phyloP scores from a whole-genome alignment of 2,329 filamentous ascomycete genomes.

The Claviceps maximensis region DNA sequence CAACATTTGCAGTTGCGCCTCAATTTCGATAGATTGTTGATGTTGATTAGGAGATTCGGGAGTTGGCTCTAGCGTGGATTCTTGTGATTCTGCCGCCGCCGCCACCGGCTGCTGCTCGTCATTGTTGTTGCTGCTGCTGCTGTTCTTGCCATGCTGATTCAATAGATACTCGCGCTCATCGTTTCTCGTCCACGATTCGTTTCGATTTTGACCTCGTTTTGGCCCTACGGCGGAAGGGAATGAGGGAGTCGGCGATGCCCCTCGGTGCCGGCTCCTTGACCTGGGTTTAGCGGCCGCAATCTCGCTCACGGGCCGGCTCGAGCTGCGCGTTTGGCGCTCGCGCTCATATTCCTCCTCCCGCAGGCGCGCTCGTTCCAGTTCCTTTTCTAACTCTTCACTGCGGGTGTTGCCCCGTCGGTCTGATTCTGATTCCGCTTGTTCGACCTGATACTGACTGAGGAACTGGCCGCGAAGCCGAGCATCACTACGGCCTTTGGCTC shows the following conservation, averaged over 20 bases:
- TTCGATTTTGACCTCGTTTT: conserved; percentile 25
- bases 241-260: conserved; percentile 1
- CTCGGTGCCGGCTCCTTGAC: conserved; percentile 13
- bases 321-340: conserved; percentile 33
- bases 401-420: conserved; percentile 31
- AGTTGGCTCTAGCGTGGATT: conserved; percentile 14
- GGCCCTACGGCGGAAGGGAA: conserved; percentile 3
- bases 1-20: neutral
- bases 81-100: conserved; percentile 18
- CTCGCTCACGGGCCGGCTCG: conserved; percentile 14
- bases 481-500: conserved; percentile 50
- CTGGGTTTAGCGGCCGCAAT: conserved; percentile 9
- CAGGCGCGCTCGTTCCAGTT: conserved; percentile 49
- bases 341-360: conserved; percentile 50
- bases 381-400: conserved; percentile 61
- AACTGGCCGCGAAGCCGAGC: conserved; percentile 67
- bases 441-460: conserved; percentile 73
- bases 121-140: conserved; percentile 8
- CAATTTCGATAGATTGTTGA: neutral
- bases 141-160: conserved; percentile 28
- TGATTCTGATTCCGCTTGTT: conserved; percentile 32
- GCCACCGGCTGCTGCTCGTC: conserved; percentile 21
- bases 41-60: neutral
- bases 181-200: conserved; percentile 51
- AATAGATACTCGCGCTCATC: conserved; percentile 53